Evolutionary conservation across 1,139 yeast species (phyloP).

Genomic region (Nakaseomyces delphensis): DNA sequence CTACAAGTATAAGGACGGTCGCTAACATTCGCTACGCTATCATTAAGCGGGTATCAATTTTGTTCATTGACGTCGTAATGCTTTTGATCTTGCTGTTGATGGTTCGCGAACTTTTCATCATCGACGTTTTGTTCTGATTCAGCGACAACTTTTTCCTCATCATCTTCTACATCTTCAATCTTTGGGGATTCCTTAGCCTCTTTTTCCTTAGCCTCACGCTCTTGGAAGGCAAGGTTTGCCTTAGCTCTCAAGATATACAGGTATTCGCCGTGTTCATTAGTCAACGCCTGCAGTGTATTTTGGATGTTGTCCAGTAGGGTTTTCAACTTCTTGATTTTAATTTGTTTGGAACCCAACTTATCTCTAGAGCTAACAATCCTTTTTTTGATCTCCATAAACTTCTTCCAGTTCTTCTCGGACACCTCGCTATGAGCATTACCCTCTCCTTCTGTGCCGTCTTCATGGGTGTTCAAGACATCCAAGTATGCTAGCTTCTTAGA

Average conservation of each 20-base stretch:
- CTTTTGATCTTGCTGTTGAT: neutral
- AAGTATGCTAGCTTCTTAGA: constrained; percentile 32
- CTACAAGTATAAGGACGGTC: too few species aligned
- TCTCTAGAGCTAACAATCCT: constrained; percentile 39
- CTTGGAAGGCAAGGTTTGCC: constrained; percentile 74
- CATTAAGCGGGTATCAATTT: neutral
- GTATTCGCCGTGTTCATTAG: constrained; percentile 64
- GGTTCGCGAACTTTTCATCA: neutral
- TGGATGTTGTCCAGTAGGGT: constrained; percentile 49
- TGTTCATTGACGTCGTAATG: constrained; percentile 2
- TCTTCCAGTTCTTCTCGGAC: constrained; percentile 12
- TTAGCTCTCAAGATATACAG: constrained; percentile 66
- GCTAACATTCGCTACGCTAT: too few species aligned
- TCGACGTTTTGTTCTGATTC: neutral
- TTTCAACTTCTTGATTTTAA: constrained; percentile 44
- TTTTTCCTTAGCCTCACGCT: constrained; percentile 39
- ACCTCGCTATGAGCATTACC: neutral
- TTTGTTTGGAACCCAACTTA: constrained; percentile 41
- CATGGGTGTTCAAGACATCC: constrained; percentile 12
- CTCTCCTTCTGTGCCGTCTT: neutral
- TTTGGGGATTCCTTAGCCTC: constrained; percentile 3
- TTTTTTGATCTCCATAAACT: constrained; percentile 3
- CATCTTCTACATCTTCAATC: neutral
- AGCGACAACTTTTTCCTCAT: neutral
- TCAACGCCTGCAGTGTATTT: constrained; percentile 49